Percentiles rank a stretch among this genome's conserved stretches.
Evolutionary conservation across 1,284 basidiomycete genomes (phyloP).

Genomic region (Volvariella surrecta): DNA sequence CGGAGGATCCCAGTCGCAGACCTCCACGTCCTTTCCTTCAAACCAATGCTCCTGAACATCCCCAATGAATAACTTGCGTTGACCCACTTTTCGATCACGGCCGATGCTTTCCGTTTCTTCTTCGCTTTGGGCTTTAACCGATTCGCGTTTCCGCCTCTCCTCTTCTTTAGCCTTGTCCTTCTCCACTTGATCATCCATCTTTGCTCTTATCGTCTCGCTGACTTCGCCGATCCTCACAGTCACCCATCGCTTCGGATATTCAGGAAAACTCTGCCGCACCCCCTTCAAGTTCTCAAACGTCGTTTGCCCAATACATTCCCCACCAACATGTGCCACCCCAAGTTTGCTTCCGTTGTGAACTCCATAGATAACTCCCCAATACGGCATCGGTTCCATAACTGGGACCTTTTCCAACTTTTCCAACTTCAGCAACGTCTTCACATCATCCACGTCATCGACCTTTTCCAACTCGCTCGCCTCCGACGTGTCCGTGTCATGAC

Average conservation of each 20-base stretch:
- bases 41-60: background rate
- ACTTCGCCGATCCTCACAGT: too few relatives aligned
- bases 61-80: background rate
- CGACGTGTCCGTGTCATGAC: too few relatives aligned
- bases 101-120: background rate
- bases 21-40: background rate
- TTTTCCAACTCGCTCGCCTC: too few relatives aligned
- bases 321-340: too few relatives aligned
- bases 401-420: background rate
- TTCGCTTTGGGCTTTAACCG: background rate
- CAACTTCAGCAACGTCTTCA: background rate
- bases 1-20: background rate
- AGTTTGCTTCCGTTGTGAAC: background rate
- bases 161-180: background rate
- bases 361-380: conserved; percentile 1
- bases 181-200: background rate
- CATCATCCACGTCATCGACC: background rate
- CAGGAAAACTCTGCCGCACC: too few relatives aligned
- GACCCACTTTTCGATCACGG: background rate
- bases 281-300: too few relatives aligned
- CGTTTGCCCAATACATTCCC: too few relatives aligned
- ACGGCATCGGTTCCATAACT: background rate
- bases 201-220: too few relatives aligned
- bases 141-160: background rate
- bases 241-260: too few relatives aligned